Evolutionary conservation across 257 asterid species (phyloP), one percentile per base, ranked within the genome.

Genomic region (Solanum lignicaule): DNA sequence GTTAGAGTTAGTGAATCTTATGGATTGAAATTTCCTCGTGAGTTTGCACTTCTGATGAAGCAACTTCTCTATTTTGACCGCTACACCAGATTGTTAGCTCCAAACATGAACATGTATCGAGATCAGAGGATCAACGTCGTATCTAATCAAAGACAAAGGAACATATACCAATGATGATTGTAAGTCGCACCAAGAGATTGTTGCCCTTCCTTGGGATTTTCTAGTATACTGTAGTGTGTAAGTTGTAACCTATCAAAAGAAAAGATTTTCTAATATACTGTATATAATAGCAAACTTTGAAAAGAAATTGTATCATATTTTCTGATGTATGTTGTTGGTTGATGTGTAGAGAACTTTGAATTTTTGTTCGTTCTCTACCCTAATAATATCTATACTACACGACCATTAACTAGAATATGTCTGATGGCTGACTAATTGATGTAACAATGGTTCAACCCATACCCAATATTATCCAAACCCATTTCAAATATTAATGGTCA

Each of bases 1-100:
- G 98, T 97, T 58, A 93, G 98, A 88, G 98, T 97, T 46, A 91
- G 99, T 90, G 99, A 97, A 92, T 97, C 98, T 16, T 97, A 97
- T 38, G 99, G 99, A 85, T 90, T 97, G 92, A 95, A 92, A 88
- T 97, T 97, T 90, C 99, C 99, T 18, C 93, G 99, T 83, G 99
- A 97, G 91, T 97, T 97, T 83, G 99, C 99, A 2, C 99, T 97
- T 89, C 94, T 97, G 58, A 93, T 97, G 98, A 97, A 97, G 86
- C 99, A 97, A 89, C 95, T 97, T 29, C 99, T 97, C 73, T 97
- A 96, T 91, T 97, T 97, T 60, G 99, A 97, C 83, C 98, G 99
- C 18, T 97, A 97, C 90, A 96, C 98, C 7, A 93, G 99, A 62
- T 86, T 97, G 52, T 91, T 97, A 88, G 99, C 99, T 90, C 99